A percentile compares a stretch with the other conserved stretches of the same genome.
Evolutionary conservation across 1,284 basidiomycete genomes (phyloP).

Genomic region (Earliella scabrosa): DNA sequence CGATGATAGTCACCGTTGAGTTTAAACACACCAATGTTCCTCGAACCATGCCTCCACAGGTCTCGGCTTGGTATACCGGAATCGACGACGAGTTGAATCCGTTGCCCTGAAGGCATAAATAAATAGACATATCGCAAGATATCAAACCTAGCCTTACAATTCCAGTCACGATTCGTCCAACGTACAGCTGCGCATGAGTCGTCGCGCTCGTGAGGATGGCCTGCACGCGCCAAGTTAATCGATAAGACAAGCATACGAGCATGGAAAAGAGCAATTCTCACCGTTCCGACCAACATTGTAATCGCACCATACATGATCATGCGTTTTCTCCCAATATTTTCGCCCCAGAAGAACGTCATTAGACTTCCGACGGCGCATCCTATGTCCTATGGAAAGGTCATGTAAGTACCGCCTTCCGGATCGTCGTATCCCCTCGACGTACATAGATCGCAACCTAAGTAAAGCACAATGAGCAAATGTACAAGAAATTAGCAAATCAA

Average conservation of each 20-base stretch:
- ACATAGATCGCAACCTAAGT: slow-evolving; percentile 23
- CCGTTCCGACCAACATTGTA: slow-evolving; percentile 45
- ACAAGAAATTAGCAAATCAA: slow-evolving; percentile 23
- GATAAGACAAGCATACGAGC: too few relatives aligned
- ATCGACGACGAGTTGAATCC: slow-evolving; percentile 27
- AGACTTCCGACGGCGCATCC: slow-evolving; percentile 38
- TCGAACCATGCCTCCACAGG: slow-evolving; percentile 23
- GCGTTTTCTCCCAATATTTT: slow-evolving; percentile 44
- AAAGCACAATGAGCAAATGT: neutral
- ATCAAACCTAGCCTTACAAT: slow-evolving; percentile 34
- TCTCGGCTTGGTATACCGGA: slow-evolving; percentile 31
- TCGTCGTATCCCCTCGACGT: slow-evolving; percentile 12
- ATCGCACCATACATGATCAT: slow-evolving; percentile 47
- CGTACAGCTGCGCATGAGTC: slow-evolving; percentile 45
- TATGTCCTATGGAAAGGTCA: slow-evolving; percentile 37
- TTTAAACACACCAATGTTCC: slow-evolving; percentile 28
- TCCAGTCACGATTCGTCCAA: slow-evolving; percentile 57
- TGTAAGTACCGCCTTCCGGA: neutral
- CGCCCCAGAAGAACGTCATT: slow-evolving; percentile 46
- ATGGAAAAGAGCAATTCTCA: too few relatives aligned
- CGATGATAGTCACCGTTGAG: slow-evolving; percentile 28
- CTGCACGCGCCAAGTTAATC: too few relatives aligned
- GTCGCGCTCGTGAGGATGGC: slow-evolving; percentile 37
- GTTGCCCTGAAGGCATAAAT: slow-evolving; percentile 14
- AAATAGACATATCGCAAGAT: neutral